A percentile compares a stretch with the other conserved stretches of the same genome.
Conservation (phyloP, 169 alveolate species). For the Plasmodium fragile region DNA sequence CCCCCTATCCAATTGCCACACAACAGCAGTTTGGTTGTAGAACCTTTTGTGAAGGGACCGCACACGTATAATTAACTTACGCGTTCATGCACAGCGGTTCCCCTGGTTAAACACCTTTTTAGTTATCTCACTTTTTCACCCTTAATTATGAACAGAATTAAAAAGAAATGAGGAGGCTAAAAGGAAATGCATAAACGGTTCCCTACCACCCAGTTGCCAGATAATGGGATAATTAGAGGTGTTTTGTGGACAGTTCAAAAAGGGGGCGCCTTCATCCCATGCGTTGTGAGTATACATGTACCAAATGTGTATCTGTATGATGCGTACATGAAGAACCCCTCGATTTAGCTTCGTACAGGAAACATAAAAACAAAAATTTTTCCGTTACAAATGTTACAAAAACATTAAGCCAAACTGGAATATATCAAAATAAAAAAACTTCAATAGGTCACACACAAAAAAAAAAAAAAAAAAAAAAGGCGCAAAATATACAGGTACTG, state of each 20-base stretch:
- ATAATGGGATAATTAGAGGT: neutral
- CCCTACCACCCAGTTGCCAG: neutral
- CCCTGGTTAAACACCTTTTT: neutral
- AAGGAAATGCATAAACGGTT: neutral
- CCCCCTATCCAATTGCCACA: neutral
- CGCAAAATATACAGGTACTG: neutral
- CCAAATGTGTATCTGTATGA: neutral
- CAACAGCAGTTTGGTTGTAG: neutral
- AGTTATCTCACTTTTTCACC: neutral
- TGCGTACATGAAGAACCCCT: neutral
- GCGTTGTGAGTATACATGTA: neutral
- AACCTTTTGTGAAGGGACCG: neutral
- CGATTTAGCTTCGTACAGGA: neutral
- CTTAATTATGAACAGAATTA: neutral
- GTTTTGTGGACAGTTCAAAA: neutral
- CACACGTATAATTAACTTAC: neutral
- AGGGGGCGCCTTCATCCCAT: neutral
- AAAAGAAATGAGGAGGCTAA: neutral
- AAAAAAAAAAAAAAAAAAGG: neutral
- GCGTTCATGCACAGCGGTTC: neutral
- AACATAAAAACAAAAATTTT: neutral
- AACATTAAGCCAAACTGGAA: neutral
- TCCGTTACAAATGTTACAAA: neutral
- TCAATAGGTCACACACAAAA: neutral
- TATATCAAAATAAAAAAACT: slow-evolving; percentile 5